Conservation (phyloP, 768 basidiomycete genomes). For the Chiua virens region DNA sequence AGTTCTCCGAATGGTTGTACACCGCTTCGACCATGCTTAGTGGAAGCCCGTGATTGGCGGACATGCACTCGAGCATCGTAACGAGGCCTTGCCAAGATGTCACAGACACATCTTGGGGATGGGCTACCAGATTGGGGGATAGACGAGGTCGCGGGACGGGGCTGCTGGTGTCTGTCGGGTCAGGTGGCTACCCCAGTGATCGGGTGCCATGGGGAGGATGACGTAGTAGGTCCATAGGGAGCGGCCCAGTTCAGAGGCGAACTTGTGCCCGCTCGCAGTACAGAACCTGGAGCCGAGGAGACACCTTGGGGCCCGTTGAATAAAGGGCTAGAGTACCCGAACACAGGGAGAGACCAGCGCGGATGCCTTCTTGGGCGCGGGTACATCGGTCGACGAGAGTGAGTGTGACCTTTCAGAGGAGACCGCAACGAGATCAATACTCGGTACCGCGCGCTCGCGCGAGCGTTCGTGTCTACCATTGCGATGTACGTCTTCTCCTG, state of each 20-base stretch:
- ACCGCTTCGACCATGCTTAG: conserved; percentile 41
- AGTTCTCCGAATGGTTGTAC: conserved; percentile 33
- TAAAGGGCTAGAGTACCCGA: conserved; percentile 2
- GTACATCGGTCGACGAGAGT: conserved; percentile 3
- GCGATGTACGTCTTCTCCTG: neutral
- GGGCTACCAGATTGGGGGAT: neutral
- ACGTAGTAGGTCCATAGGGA: neutral
- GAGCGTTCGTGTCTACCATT: neutral
- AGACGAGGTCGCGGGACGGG: too few relatives aligned
- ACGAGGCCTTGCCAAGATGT: conserved; percentile 28
- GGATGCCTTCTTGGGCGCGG: neutral
- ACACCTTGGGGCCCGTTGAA: neutral
- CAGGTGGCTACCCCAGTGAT: too few relatives aligned
- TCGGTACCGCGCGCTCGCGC: conserved; percentile 10
- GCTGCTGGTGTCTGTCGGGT: neutral
- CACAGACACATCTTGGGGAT: conserved; percentile 17
- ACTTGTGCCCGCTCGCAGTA: neutral
- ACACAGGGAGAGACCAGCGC: conserved; percentile 22
- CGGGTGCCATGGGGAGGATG: conserved; percentile 5
- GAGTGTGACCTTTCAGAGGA: conserved; percentile 14
- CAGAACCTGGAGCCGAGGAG: neutral
- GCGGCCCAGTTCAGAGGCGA: conserved; percentile 1
- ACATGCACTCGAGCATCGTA: conserved; percentile 39
- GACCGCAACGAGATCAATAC: conserved; percentile 23
- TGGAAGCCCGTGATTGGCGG: conserved; percentile 44